Evolutionary conservation across 148 eudicot species (phyloP).

Genomic region (Polygonum maritimum): DNA sequence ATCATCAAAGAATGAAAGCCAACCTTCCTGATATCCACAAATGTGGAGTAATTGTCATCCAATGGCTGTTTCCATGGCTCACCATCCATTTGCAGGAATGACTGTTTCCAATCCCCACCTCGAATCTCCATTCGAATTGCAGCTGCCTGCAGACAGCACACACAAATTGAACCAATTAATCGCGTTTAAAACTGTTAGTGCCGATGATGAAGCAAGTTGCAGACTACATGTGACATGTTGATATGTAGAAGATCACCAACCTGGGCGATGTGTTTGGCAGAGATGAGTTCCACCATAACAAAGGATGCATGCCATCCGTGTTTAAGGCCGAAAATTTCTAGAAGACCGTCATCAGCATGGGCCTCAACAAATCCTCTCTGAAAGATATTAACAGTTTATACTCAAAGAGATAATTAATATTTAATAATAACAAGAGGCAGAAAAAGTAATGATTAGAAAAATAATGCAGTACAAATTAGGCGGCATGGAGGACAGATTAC

Average conservation of each 20-base stretch:
- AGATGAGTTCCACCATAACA: conserved; percentile 84
- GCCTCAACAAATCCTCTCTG: conserved; percentile 94
- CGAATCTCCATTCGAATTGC: conserved; percentile 79
- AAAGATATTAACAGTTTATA: not conserved
- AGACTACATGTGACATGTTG: not conserved
- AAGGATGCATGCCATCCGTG: conserved; percentile 99
- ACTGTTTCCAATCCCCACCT: conserved; percentile 87
- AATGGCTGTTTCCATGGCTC: conserved; percentile 99
- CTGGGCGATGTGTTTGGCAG: conserved; percentile 97
- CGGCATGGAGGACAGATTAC: conserved; percentile 20
- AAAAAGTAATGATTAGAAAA: not conserved
- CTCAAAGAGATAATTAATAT: not conserved
- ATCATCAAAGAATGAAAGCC: conserved; percentile 73
- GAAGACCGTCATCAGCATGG: conserved; percentile 76
- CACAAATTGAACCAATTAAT: not conserved
- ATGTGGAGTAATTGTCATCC: conserved; percentile 60
- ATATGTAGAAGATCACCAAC: conserved; percentile 19
- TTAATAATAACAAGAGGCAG: not conserved
- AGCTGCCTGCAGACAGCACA: conserved; percentile 47
- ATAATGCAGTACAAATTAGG: no score
- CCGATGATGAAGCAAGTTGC: not conserved
- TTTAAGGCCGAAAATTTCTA: conserved; percentile 85
- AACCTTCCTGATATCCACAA: conserved; percentile 70
- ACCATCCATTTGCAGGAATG: conserved; percentile 88
- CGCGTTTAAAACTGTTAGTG: not conserved